Conservation (phyloP, 2,329 filamentous ascomycete genomes). For the Ophiostoma himal-ulmi region DNA sequence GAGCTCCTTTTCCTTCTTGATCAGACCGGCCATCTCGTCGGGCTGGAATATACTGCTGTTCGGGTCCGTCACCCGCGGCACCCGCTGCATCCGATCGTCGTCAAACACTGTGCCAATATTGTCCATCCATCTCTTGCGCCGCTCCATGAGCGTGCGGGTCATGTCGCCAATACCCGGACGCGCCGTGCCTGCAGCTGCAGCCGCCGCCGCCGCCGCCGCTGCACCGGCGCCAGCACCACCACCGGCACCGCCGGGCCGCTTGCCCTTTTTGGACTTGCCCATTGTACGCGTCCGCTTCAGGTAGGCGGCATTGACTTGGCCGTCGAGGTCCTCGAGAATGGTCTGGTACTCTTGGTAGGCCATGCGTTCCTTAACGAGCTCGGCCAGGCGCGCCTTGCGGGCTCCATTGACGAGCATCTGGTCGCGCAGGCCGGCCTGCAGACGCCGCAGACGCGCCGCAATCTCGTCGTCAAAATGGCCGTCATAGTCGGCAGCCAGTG, state of each 20-base stretch:
- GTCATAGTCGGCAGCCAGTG: slow-evolving; percentile 66
- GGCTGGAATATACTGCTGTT: slow-evolving; percentile 67
- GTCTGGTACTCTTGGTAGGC: slow-evolving; percentile 95
- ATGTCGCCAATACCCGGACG: slow-evolving; percentile 83
- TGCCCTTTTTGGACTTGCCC: slow-evolving; percentile 87
- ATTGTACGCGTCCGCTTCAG: slow-evolving; percentile 91
- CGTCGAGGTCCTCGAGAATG: slow-evolving; percentile 93
- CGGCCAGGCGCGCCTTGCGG: slow-evolving; percentile 77
- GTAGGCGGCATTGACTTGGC: slow-evolving; percentile 90
- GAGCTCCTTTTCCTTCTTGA: slow-evolving; percentile 70
- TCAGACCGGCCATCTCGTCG: slow-evolving; percentile 63
- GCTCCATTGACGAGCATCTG: slow-evolving; percentile 85
- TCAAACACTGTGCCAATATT: slow-evolving; percentile 88
- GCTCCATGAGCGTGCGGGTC: slow-evolving; percentile 87
- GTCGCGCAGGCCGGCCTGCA: slow-evolving; percentile 76
- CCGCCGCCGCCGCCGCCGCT: slow-evolving; percentile 34
- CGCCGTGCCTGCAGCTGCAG: slow-evolving; percentile 46
- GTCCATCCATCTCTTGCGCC: slow-evolving; percentile 80
- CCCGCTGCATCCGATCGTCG: slow-evolving; percentile 66
- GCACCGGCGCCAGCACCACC: slow-evolving; percentile 36
- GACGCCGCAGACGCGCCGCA: slow-evolving; percentile 75
- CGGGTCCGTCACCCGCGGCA: slow-evolving; percentile 62
- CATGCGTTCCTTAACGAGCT: slow-evolving; percentile 86
- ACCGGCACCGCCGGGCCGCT: slow-evolving; percentile 45
- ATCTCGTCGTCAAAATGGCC: slow-evolving; percentile 91